These are phyloP conservation scores for Cordyceps farinosa DNA, from an alignment of 2,329 filamentous ascomycete genomes.

Conservation along the genomic window DNA sequence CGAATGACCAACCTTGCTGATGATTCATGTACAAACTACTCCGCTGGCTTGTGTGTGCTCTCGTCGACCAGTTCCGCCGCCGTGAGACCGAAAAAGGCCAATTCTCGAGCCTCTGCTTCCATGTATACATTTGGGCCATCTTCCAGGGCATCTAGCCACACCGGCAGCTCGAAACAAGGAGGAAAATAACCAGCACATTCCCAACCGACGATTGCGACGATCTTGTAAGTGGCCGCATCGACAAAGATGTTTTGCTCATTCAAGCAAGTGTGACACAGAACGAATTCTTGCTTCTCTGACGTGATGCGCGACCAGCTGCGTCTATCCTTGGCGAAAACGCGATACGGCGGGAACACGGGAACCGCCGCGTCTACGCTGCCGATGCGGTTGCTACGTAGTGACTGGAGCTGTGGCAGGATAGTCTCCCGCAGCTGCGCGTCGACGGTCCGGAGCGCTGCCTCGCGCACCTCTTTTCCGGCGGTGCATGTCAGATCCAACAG, in stretches of 20 bases:
- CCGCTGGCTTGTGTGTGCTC: not conserved
- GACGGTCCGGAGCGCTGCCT: not conserved
- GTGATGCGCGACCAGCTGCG: slow-evolving; percentile 2
- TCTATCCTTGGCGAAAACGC: not conserved
- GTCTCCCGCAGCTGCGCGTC: not conserved
- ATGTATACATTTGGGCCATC: not conserved
- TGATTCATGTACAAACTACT: not conserved
- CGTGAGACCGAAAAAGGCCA: slow-evolving; percentile 4
- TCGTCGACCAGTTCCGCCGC: not conserved
- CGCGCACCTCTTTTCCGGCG: not conserved
- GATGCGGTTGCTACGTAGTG: not conserved
- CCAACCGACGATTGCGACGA: slow-evolving; percentile 15
- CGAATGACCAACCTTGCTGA: no score
- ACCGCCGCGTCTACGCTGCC: slow-evolving; percentile 1
- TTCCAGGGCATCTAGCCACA: not conserved
- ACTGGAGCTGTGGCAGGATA: not conserved
- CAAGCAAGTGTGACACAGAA: not conserved
- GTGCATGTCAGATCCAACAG: not conserved
- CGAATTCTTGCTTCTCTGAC: not conserved
- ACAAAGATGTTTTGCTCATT: slow-evolving; percentile 2
- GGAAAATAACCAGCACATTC: slow-evolving; percentile 9
- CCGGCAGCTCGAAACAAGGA: not conserved
- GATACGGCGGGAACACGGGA: not conserved
- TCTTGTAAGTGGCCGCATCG: not conserved
- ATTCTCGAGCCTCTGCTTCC: not conserved